Evolutionary conservation across 1,139 yeast genomes (phyloP).

Genomic region (Saccharomycopsis hybrid): DNA sequence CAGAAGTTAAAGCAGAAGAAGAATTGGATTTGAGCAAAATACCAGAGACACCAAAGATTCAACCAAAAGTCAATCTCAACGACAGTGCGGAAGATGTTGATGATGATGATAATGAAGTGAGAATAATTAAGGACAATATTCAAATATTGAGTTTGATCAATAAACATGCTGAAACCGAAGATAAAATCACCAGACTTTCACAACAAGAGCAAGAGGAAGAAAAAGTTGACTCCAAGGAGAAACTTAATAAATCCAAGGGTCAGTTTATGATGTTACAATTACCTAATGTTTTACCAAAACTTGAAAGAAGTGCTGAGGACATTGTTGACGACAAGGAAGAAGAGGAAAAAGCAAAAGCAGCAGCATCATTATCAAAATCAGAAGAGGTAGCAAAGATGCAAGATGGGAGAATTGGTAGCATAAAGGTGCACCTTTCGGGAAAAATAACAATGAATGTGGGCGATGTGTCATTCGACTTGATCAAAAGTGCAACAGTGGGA

Average conservation of each 20-base stretch:
- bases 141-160: constrained; percentile 14
- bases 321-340: not conserved
- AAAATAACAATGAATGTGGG: constrained; percentile 71
- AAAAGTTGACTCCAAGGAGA: no score
- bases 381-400: not conserved
- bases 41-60: not conserved
- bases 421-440: constrained; percentile 78
- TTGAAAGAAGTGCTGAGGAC: constrained; percentile 26
- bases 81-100: constrained; percentile 1
- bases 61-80: not conserved
- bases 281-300: constrained; percentile 61
- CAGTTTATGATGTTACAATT: constrained; percentile 58
- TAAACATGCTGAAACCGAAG: constrained; percentile 1
- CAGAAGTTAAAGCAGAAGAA: constrained; percentile 1
- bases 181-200: not conserved
- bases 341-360: constrained; percentile 18
- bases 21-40: constrained; percentile 22
- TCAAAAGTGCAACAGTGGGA: constrained; percentile 66
- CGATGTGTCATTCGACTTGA: constrained; percentile 58
- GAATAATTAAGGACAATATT: constrained; percentile 6
- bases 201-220: no score
- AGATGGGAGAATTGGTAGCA: constrained; percentile 59
- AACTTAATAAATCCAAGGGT: constrained; percentile 31
- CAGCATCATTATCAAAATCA: constrained; percentile 20
- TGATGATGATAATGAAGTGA: constrained; percentile 3